These are phyloP conservation scores for Macrolepiota fuliginosa DNA, from an alignment of 768 basidiomycete genomes.

Conservation along the genomic window DNA sequence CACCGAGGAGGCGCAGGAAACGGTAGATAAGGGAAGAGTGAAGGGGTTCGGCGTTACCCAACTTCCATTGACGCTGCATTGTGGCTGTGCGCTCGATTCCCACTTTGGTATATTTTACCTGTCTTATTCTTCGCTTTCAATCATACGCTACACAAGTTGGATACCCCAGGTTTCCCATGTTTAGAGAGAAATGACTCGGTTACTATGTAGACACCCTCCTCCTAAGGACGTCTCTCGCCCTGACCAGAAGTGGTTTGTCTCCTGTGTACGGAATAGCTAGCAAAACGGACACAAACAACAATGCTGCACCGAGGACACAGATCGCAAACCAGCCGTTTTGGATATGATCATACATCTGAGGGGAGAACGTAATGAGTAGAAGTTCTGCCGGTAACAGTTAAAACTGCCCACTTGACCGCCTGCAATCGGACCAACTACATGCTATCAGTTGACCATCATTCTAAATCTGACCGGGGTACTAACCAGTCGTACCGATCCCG, in stretches of 20 bases:
- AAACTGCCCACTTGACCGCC: slow-evolving; percentile 54
- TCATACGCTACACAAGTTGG: not conserved
- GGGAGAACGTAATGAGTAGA: slow-evolving; percentile 8
- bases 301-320: slow-evolving; percentile 43
- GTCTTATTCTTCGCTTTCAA: not conserved
- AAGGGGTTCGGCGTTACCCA: not conserved
- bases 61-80: not conserved
- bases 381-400: not conserved
- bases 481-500: slow-evolving; percentile 61
- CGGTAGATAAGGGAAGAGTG: not conserved
- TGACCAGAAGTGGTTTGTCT: slow-evolving; percentile 33
- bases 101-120: not conserved
- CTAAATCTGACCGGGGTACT: slow-evolving; percentile 19
- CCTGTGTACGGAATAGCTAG: slow-evolving; percentile 50
- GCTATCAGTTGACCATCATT: not conserved
- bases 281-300: slow-evolving; percentile 36
- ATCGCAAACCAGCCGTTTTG: slow-evolving; percentile 60
- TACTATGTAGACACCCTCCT: not conserved
- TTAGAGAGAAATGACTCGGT: not conserved
- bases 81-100: slow-evolving; percentile 16
- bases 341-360: slow-evolving; percentile 58
- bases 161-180: not conserved
- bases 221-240: not conserved
- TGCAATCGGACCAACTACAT: slow-evolving; percentile 64
- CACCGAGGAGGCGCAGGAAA: not conserved